Evolutionary conservation across 169 alveolate genomes (phyloP).

Genomic region (Eimeria sp.): DNA sequence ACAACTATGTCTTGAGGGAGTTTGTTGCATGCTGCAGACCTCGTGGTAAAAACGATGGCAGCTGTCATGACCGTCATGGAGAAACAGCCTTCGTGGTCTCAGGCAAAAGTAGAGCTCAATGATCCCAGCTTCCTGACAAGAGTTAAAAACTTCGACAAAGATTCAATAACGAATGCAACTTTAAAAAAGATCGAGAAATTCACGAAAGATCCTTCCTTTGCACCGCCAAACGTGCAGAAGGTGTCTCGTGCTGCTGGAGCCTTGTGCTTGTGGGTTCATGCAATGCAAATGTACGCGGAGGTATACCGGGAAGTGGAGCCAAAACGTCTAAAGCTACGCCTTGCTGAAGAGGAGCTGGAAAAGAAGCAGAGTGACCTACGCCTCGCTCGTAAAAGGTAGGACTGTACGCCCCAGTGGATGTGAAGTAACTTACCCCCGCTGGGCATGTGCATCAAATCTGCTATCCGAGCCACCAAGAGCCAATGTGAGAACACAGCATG

Average conservation of each 20-base stretch:
- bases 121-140: constrained; percentile 95
- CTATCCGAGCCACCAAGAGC: not conserved
- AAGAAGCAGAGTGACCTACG: constrained; percentile 84
- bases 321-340: constrained; percentile 94
- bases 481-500: not conserved
- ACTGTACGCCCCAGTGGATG: constrained; percentile 31
- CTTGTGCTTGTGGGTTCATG: constrained; percentile 97
- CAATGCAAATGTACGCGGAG: constrained; percentile 97
- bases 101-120: constrained; percentile 96
- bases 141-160: constrained; percentile 95
- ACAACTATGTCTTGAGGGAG: not conserved
- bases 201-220: constrained; percentile 93
- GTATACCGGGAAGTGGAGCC: constrained; percentile 98
- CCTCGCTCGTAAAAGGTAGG: constrained; percentile 86
- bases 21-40: constrained; percentile 81
- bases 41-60: constrained; percentile 95
- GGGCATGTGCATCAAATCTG: not conserved
- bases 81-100: constrained; percentile 96
- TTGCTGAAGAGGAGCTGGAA: constrained; percentile 94
- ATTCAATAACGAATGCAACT: constrained; percentile 92
- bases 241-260: constrained; percentile 97
- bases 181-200: constrained; percentile 93
- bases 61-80: constrained; percentile 97
- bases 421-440: not conserved
- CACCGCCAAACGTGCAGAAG: constrained; percentile 93